phyloP scores from a whole-genome alignment of 75 land plant genomes.

The Sequoia sempervirens region DNA sequence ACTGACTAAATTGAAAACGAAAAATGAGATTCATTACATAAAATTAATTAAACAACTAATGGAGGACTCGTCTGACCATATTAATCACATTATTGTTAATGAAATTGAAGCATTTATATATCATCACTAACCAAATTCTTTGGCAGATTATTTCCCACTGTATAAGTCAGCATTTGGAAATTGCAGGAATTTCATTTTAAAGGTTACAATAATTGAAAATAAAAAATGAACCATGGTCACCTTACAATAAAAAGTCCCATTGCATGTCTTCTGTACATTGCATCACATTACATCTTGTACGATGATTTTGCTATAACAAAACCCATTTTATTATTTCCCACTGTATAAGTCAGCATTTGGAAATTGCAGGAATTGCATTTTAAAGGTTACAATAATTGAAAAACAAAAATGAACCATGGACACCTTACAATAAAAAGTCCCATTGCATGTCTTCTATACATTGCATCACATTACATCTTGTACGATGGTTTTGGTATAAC shows the following conservation, averaged over 20 bases:
- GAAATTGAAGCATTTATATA: background rate
- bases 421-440: background rate
- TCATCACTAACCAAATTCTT: background rate
- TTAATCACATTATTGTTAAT: background rate
- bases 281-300: no score
- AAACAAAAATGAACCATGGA: background rate
- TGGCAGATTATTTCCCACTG: background rate
- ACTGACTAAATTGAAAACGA: background rate
- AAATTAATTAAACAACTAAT: background rate
- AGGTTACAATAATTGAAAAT: no score
- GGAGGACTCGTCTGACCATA: background rate
- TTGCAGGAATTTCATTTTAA: no score
- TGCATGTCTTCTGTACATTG: no score
- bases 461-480: background rate
- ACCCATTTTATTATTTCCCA: no score
- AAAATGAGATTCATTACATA: background rate
- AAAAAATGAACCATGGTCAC: no score
- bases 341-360: background rate
- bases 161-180: no score
- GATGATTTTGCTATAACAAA: no score
- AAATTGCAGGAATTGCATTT: background rate
- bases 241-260: no score
- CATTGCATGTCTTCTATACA: background rate
- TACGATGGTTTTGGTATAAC: background rate
- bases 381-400: background rate